Evolutionary conservation across 2,329 filamentous ascomycete genomes (phyloP), one percentile per base, ranked within the genome.

Genomic region (Diaporthe citriasiana): DNA sequence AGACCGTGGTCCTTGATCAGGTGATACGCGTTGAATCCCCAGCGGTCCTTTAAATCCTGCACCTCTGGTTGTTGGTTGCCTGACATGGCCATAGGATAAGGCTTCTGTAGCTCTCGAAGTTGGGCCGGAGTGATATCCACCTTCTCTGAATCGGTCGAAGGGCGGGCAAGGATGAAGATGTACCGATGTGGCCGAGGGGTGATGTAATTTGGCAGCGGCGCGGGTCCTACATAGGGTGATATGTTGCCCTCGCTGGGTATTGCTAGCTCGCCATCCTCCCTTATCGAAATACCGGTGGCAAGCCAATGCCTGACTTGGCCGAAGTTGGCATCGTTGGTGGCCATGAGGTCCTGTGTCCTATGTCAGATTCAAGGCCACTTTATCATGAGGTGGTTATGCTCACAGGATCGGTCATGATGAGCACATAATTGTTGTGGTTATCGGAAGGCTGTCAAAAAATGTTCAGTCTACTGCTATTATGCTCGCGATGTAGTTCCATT

Each of bases 401-500:
- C 17, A 50, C 59, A 10, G 59, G 59, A 50, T 65, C 59, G 27
- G 59, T 65, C 59, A 65, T 65, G 17, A 65, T 65, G 42, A 65
- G 40, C 42, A 65, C 42, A 10, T 50, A 65, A 19, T 17, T 22
- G 30, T 50, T n/a, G 7, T 30, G 12, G 1, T 17, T 33, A 0
- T 65, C 19, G 1, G 42, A 65, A 47, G 59, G 59, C 59, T 65
- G 40, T 3, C 1, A 15, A 10, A 22, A 4, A 1, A 6, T 19
- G 15, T 4, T 50, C 19, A 47, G 19, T 27, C 5, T 1, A 4
- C 10, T 63, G n/a, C 8, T 40, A 13, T 10, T 8, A 42, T 27
- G 10, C n/a, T 3, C 35, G 45, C 45, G 45, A 12, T 13, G 7
- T 1, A 25, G 3, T 45, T 13, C 12, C 2, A 15, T 9, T 4